Evolutionary conservation across 768 basidiomycete genomes (phyloP).

Genomic region (Psilocybe cubensis): DNA sequence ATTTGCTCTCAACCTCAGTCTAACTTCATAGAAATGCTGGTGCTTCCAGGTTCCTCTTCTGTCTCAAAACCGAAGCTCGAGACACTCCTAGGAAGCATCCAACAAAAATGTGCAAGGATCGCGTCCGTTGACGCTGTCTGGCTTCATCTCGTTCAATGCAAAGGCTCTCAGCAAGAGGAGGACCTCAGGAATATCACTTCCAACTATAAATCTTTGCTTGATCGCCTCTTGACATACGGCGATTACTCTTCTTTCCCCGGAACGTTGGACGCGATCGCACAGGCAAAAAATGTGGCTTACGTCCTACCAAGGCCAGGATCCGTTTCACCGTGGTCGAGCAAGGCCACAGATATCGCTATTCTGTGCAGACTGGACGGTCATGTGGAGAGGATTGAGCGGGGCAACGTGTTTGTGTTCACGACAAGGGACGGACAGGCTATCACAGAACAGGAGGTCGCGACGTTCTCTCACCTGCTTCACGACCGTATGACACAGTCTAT

Average conservation of each 20-base stretch:
- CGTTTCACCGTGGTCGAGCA: slow-evolving; percentile 98
- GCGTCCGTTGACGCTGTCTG: slow-evolving; percentile 80
- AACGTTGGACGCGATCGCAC: slow-evolving; percentile 42
- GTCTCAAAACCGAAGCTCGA: slow-evolving; percentile 74
- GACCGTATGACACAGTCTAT: slow-evolving; percentile 97
- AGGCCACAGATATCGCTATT: slow-evolving; percentile 92
- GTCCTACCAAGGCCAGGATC: slow-evolving; percentile 87
- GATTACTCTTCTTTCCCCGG: slow-evolving; percentile 61
- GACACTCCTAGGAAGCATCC: slow-evolving; percentile 63
- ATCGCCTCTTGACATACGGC: slow-evolving; percentile 83
- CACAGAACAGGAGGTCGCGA: slow-evolving; percentile 47
- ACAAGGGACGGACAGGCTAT: slow-evolving; percentile 44
- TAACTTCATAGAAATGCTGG: slow-evolving; percentile 58
- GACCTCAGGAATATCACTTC: slow-evolving; percentile 52
- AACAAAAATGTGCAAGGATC: slow-evolving; percentile 53
- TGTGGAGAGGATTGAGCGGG: slow-evolving; percentile 87
- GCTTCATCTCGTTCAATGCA: slow-evolving; percentile 82
- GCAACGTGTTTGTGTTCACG: slow-evolving; percentile 68
- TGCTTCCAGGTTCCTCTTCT: slow-evolving; percentile 77
- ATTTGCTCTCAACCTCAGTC: background rate
- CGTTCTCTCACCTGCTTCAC: slow-evolving; percentile 74
- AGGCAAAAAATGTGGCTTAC: slow-evolving; percentile 55
- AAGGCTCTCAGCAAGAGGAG: slow-evolving; percentile 43
- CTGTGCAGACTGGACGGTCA: slow-evolving; percentile 80
- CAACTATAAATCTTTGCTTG: slow-evolving; percentile 53